Conservation (phyloP, 1,139 yeast genomes). For the Suhomyces panamericanus region DNA sequence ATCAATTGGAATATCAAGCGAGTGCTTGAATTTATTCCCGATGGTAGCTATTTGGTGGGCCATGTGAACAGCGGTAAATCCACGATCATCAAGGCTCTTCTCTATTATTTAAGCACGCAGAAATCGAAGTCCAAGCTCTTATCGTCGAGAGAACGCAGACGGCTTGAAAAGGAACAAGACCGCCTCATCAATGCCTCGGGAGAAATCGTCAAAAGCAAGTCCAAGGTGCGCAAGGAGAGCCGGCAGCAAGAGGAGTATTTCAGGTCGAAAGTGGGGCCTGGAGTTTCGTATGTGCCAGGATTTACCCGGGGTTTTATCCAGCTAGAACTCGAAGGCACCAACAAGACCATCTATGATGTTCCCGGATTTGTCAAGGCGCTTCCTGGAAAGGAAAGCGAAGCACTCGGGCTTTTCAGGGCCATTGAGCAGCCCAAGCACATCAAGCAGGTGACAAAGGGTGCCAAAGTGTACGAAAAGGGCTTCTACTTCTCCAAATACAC, state of each 20-base stretch:
- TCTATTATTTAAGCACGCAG: constrained; percentile 26
- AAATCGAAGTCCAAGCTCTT: constrained; percentile 8
- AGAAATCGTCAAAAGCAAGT: constrained; percentile 9
- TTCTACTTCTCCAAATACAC: constrained; percentile 36
- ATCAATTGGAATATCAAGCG: constrained; percentile 53
- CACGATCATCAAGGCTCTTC: constrained; percentile 53
- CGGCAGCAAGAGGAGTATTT: constrained; percentile 17
- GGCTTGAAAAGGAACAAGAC: constrained; percentile 22
- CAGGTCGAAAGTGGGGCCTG: constrained; percentile 39
- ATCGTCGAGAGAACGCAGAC: constrained; percentile 14
- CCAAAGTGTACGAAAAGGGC: constrained; percentile 34
- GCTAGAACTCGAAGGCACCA: constrained; percentile 26
- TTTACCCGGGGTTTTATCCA: constrained; percentile 51
- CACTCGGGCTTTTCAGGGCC: constrained; percentile 33
- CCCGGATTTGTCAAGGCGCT: constrained; percentile 48
- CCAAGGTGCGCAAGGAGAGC: constrained; percentile 13
- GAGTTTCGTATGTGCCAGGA: constrained; percentile 55
- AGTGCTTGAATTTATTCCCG: constrained; percentile 37
- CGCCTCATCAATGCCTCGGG: constrained; percentile 13
- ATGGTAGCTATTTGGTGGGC: constrained; percentile 62
- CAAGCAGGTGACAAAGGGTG: constrained; percentile 41
- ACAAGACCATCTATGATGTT: constrained; percentile 47
- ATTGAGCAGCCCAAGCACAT: constrained; percentile 28
- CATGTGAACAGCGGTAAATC: constrained; percentile 79
- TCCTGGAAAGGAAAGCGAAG: constrained; percentile 13